These are phyloP conservation scores for Turnera subulata DNA, from an alignment of 345 rosid genomes.

Conservation along the genomic window DNA sequence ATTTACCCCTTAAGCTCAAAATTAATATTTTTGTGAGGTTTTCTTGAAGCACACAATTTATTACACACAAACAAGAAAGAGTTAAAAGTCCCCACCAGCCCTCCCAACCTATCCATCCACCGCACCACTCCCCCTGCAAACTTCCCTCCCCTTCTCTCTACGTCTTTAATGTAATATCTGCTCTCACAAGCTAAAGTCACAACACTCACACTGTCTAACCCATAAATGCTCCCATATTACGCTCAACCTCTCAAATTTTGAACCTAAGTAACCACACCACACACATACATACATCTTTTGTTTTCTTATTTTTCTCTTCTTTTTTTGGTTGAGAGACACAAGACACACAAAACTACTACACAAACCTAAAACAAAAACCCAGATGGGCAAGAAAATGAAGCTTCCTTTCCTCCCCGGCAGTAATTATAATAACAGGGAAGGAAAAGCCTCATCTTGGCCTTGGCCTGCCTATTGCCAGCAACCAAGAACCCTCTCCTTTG, in stretches of 20 bases:
- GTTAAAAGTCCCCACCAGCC: constrained; percentile 24
- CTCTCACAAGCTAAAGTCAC: constrained; percentile 17
- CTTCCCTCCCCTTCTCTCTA: background rate
- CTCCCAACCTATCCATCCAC: constrained; percentile 1
- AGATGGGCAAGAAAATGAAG: constrained; percentile 51
- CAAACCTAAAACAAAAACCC: no score
- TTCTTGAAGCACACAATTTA: no score
- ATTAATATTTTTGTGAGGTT: no score
- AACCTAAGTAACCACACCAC: no score
- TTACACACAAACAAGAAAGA: constrained; percentile 14
- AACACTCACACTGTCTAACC: constrained; percentile 13
- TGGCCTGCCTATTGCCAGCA: constrained; percentile 77
- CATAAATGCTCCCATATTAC: constrained; percentile 20
- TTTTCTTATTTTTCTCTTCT: no score
- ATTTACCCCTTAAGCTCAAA: no score
- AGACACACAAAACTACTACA: no score
- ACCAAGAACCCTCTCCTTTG: constrained; percentile 75
- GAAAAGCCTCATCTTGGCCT: constrained; percentile 48
- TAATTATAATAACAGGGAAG: no score
- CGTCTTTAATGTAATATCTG: constrained; percentile 34
- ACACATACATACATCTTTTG: no score
- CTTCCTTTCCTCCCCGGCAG: constrained; percentile 49
- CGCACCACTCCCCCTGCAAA: background rate
- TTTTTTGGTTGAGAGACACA: no score
- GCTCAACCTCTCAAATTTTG: no score